Percentiles rank a stretch among this genome's conserved stretches.
phyloP scores from a whole-genome alignment of 441 rosid genomes.

The Cnidoscolus chayamansa region DNA sequence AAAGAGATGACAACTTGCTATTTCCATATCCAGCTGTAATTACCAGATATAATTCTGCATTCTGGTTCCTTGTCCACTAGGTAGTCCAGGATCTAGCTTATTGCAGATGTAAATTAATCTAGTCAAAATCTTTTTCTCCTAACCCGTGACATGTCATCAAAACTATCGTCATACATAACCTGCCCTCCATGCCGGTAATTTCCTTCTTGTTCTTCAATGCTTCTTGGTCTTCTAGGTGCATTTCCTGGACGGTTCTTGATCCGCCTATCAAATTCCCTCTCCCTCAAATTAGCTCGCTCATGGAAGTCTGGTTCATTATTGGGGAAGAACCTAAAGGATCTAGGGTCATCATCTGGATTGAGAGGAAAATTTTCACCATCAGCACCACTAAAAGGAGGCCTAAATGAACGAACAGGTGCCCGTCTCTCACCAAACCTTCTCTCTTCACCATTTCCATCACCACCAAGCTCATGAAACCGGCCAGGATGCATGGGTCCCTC shows the following conservation, averaged over 20 bases:
- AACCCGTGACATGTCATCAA: constrained; percentile 44
- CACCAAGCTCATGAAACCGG: constrained; percentile 56
- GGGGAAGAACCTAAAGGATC: constrained; percentile 47
- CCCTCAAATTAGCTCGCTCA: constrained; percentile 51
- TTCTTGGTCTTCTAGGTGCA: constrained; percentile 54
- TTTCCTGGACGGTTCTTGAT: constrained; percentile 51
- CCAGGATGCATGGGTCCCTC: constrained; percentile 55
- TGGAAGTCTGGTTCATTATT: constrained; percentile 44
- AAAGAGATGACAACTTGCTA: background rate
- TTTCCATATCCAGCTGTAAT: constrained; percentile 13
- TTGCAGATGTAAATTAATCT: constrained; percentile 22
- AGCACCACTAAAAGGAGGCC: constrained; percentile 47
- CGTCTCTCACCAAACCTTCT: constrained; percentile 65
- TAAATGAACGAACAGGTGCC: constrained; percentile 57
- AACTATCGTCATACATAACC: constrained; percentile 45
- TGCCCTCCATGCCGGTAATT: constrained; percentile 49
- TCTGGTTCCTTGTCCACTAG: background rate
- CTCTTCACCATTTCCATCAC: constrained; percentile 56
- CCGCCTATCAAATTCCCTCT: constrained; percentile 56
- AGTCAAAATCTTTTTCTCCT: constrained; percentile 62
- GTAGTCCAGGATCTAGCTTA: constrained; percentile 14
- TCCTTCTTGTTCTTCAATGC: constrained; percentile 58
- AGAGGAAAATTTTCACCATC: constrained; percentile 46
- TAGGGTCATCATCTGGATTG: constrained; percentile 49
- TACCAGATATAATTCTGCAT: constrained; percentile 8